These are phyloP conservation scores for Populus tomentosa DNA, from an alignment of 441 rosid species.

Conservation along the genomic window DNA sequence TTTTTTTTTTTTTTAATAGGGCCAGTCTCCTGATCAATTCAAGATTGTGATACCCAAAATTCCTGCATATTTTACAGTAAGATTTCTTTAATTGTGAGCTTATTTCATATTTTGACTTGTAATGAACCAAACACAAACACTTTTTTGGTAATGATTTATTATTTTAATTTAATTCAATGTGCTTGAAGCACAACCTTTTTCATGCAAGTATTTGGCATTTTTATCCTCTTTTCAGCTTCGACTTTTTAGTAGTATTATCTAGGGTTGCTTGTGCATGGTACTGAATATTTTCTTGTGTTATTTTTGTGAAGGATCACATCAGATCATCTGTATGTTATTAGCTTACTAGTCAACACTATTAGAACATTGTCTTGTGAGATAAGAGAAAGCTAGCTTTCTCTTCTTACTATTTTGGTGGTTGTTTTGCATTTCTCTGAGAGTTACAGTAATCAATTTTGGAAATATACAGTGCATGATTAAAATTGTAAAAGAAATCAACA, in stretches of 20 bases:
- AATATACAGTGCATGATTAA: neutral
- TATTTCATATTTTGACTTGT: neutral
- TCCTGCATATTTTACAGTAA: slow-evolving; percentile 97
- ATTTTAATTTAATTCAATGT: neutral
- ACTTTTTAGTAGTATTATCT: neutral
- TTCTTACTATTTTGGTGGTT: neutral
- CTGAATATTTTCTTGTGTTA: neutral
- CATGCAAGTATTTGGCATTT: neutral
- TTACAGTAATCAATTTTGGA: neutral
- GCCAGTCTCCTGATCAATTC: slow-evolving; percentile 79
- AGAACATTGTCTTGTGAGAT: neutral
- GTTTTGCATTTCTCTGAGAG: neutral
- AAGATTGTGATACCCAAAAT: slow-evolving; percentile 81
- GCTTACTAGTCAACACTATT: neutral
- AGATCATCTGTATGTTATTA: neutral
- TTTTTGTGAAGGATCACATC: neutral
- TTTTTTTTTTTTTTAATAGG: slow-evolving; percentile 35
- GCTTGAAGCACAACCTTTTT: neutral
- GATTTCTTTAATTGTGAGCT: neutral
- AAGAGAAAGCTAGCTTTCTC: neutral
- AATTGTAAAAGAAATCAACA: neutral
- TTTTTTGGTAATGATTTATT: neutral
- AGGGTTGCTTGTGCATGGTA: neutral
- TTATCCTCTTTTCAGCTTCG: neutral
- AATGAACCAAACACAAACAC: neutral